Conservation (phyloP, 23 red algal genomes). For the Gracilaria caudata region DNA sequence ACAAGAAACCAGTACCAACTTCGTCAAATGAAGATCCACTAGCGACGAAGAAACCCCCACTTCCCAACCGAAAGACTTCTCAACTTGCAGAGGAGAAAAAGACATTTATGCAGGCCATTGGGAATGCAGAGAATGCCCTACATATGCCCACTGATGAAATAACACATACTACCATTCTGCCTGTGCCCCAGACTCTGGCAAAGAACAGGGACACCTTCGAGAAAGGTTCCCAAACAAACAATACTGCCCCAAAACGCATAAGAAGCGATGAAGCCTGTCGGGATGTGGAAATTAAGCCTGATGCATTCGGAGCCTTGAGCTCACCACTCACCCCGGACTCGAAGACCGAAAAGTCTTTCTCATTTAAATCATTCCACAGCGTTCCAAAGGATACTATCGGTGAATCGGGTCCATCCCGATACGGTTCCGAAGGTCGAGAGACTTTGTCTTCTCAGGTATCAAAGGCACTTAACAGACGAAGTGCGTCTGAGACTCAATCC, state of each 20-base stretch:
- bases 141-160: conserved; percentile 2
- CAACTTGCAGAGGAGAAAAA: conserved; percentile 38
- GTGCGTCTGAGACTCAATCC: background rate
- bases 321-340: conserved; percentile 28
- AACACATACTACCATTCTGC: background rate
- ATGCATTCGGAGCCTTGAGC: conserved; percentile 21
- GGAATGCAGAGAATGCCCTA: conserved; percentile 6
- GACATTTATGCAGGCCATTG: conserved; percentile 20
- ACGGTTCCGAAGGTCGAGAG: background rate
- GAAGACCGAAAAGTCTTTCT: conserved; percentile 28
- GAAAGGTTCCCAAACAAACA: conserved; percentile 6
- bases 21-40: background rate
- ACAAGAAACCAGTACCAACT: background rate
- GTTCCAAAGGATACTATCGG: background rate
- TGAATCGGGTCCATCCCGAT: too few relatives aligned
- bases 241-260: background rate
- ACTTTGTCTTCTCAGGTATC: background rate
- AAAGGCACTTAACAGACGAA: background rate
- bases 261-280: background rate
- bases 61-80: conserved; percentile 29
- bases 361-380: conserved; percentile 21
- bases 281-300: conserved; percentile 7
- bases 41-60: background rate
- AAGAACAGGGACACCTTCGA: conserved; percentile 11
- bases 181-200: background rate